Conservation (phyloP, 129 eudicot genomes). For the Smallanthus sonchifolius region DNA sequence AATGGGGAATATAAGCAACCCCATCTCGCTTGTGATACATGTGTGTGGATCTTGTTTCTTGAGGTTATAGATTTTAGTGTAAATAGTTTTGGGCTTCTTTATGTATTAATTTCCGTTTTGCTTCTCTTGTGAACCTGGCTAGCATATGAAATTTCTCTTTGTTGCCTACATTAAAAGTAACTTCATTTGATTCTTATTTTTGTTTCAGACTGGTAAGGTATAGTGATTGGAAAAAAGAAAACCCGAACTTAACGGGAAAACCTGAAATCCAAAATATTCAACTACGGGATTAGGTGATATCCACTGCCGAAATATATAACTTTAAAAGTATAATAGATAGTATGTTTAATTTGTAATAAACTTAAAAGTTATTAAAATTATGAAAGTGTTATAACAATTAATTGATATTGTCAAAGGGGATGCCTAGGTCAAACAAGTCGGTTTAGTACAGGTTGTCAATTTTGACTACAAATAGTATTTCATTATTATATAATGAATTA, state of each 20-base stretch:
- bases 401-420: no score
- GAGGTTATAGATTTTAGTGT: constrained; percentile 22
- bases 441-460: background rate
- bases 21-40: constrained; percentile 15
- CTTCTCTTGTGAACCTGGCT: background rate
- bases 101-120: background rate
- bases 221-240: no score
- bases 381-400: no score
- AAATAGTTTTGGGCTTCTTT: constrained; percentile 20
- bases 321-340: no score
- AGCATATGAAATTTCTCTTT: background rate
- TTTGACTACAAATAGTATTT: no score
- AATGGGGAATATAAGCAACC: constrained; percentile 27
- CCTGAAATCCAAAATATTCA: no score
- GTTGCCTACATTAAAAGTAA: background rate
- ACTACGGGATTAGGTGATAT: no score
- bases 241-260: no score
- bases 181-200: background rate
- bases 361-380: no score
- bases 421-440: background rate
- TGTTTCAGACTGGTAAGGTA: background rate
- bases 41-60: constrained; percentile 22
- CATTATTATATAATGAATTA: no score
- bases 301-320: no score
- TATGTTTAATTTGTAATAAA: no score